Conservation (phyloP, 345 rosid genomes). For the Boechera stricta region DNA sequence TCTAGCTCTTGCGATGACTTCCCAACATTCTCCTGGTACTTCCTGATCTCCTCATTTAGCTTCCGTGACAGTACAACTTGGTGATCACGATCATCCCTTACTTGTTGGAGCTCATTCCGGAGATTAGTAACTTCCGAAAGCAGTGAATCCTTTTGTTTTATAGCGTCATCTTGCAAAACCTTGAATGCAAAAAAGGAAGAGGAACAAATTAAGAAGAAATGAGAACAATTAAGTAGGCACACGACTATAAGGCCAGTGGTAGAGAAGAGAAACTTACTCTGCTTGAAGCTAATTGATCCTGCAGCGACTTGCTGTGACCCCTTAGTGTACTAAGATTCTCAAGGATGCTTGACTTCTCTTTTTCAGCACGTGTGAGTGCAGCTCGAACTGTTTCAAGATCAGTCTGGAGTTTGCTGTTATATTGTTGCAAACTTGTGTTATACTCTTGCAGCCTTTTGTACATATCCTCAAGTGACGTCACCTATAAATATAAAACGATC, state of each 20-base stretch:
- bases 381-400: constrained; percentile 66
- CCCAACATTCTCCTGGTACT: constrained; percentile 67
- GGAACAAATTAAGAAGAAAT: not conserved
- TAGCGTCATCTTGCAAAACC: constrained; percentile 80
- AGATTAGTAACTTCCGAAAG: constrained; percentile 68
- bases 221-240: not conserved
- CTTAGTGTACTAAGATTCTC: constrained; percentile 83
- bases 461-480: constrained; percentile 66
- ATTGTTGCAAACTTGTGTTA: constrained; percentile 83
- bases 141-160: constrained; percentile 67
- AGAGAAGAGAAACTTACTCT: constrained; percentile 55
- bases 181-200: constrained; percentile 35
- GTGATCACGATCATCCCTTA: constrained; percentile 85
- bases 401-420: constrained; percentile 74
- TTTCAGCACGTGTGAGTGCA: constrained; percentile 67
- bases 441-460: constrained; percentile 84
- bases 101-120: constrained; percentile 76
- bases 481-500: constrained; percentile 49
- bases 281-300: constrained; percentile 74
- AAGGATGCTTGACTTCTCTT: constrained; percentile 74
- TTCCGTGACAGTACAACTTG: constrained; percentile 62
- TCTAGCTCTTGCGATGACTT: constrained; percentile 72
- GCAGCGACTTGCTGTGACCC: constrained; percentile 79
- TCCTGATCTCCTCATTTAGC: constrained; percentile 57
- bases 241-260: not conserved